Evolutionary conservation across 2,329 filamentous ascomycete species (phyloP).

Genomic region (Microcera coccophila): DNA sequence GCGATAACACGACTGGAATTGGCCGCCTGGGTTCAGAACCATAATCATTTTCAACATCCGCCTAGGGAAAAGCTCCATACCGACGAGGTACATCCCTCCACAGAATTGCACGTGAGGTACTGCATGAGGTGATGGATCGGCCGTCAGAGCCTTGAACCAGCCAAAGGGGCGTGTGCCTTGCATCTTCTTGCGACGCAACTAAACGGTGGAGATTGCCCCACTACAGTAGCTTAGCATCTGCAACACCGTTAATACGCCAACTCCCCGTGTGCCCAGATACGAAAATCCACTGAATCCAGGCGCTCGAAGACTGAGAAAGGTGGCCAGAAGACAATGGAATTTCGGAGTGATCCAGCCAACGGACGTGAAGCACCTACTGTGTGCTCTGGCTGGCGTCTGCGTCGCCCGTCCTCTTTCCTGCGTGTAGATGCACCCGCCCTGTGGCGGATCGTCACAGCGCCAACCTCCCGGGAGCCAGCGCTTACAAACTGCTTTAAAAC

Average conservation of each 20-base stretch:
- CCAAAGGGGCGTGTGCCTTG: slow-evolving; percentile 1
- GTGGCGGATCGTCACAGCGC: background rate
- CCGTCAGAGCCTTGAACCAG: background rate
- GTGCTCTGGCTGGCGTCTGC: background rate
- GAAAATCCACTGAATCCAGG: no score
- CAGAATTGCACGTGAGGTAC: no score
- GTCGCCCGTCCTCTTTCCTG: background rate
- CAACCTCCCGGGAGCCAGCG: background rate
- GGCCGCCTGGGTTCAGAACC: no score
- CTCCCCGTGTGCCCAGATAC: no score
- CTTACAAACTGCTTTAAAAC: background rate
- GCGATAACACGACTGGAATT: no score
- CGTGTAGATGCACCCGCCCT: background rate
- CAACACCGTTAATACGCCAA: background rate
- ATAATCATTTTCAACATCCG: no score
- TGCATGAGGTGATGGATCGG: background rate
- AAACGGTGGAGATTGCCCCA: background rate
- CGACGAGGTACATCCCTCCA: no score
- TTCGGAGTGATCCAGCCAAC: no score
- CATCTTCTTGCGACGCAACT: background rate
- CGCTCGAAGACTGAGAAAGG: no score
- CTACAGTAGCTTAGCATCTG: background rate
- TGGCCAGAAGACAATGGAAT: no score
- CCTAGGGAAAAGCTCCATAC: no score
- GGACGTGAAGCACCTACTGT: background rate